phyloP scores from a whole-genome alignment of 2,329 filamentous ascomycete genomes.

The Aspergillus sp. region DNA sequence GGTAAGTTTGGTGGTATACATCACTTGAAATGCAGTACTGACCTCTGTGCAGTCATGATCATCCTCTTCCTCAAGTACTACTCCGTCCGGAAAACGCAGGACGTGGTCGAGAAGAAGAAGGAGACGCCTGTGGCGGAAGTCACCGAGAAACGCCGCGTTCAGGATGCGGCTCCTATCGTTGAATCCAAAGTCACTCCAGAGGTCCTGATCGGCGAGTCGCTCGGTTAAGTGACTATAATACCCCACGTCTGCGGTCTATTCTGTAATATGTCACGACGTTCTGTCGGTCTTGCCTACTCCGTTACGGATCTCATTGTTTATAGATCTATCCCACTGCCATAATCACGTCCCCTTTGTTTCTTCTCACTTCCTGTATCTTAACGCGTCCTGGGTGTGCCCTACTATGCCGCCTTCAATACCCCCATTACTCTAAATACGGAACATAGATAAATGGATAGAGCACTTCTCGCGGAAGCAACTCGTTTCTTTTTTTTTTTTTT shows the following conservation, averaged over 20 bases:
- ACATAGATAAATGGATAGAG: no score
- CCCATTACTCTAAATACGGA: no score
- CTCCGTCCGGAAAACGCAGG: conserved; percentile 37
- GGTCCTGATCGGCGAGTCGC: conserved; percentile 27
- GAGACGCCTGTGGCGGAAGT: conserved; percentile 30
- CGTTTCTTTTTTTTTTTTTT: no score
- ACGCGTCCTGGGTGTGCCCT: no score
- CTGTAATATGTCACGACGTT: background rate
- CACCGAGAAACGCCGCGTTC: conserved; percentile 18
- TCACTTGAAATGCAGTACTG: conserved; percentile 2
- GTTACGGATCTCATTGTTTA: background rate
- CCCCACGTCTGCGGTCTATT: background rate
- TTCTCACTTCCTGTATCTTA: no score
- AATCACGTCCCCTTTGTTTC: background rate
- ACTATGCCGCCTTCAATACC: no score
- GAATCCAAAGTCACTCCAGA: conserved; percentile 13
- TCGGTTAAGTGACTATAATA: conserved; percentile 19
- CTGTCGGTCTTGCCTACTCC: background rate
- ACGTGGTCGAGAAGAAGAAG: conserved; percentile 34
- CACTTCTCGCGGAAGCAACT: no score
- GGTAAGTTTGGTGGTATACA: conserved; percentile 32
- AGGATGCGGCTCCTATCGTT: conserved; percentile 12
- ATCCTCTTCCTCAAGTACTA: conserved; percentile 47
- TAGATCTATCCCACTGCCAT: background rate
- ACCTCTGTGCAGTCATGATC: conserved; percentile 41